Conservation (phyloP, 306 rosid species). For the Trifolium fragiferum region DNA sequence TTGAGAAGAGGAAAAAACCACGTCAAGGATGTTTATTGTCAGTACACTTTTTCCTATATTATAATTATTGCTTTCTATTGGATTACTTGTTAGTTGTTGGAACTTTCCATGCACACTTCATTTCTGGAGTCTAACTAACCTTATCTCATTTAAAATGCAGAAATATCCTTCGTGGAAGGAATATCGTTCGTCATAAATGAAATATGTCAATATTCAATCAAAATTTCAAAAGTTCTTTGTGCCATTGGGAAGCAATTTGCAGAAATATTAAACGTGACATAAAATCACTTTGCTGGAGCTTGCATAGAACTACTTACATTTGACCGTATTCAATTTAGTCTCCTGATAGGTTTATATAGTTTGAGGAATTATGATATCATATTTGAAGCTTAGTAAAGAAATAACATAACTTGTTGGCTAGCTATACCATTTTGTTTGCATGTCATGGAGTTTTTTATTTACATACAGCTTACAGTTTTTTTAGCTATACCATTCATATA, state of each 20-base stretch:
- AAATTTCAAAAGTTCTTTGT: too few relatives aligned
- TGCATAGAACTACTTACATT: slow-evolving; percentile 29
- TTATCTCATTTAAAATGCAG: slow-evolving; percentile 53
- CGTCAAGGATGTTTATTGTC: slow-evolving; percentile 78
- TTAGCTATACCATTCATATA: too few relatives aligned
- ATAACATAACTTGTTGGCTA: slow-evolving; percentile 24
- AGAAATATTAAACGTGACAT: slow-evolving; percentile 30
- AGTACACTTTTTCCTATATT: slow-evolving; percentile 43
- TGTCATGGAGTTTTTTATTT: slow-evolving; percentile 11
- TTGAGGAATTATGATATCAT: slow-evolving; percentile 28
- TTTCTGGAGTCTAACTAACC: neutral
- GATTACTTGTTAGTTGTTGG: neutral
- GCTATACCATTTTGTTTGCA: slow-evolving; percentile 12
- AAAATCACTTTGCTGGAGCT: slow-evolving; percentile 25
- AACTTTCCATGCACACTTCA: slow-evolving; percentile 25
- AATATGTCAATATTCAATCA: neutral
- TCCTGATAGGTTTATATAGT: slow-evolving; percentile 18
- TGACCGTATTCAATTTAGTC: neutral
- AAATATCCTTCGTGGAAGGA: slow-evolving; percentile 66
- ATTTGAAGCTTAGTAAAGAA: slow-evolving; percentile 47
- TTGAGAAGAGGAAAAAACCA: slow-evolving; percentile 76
- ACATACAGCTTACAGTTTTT: slow-evolving; percentile 25
- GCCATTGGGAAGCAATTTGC: slow-evolving; percentile 34
- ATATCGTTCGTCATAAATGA: slow-evolving; percentile 61
- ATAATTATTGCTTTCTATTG: slow-evolving; percentile 21